A percentile compares a stretch with the other conserved stretches of the same genome.
These are phyloP conservation scores for Choanephora cucurbitarum DNA, from an alignment of 371 early-diverging fungal genomes.

Conservation along the genomic window DNA sequence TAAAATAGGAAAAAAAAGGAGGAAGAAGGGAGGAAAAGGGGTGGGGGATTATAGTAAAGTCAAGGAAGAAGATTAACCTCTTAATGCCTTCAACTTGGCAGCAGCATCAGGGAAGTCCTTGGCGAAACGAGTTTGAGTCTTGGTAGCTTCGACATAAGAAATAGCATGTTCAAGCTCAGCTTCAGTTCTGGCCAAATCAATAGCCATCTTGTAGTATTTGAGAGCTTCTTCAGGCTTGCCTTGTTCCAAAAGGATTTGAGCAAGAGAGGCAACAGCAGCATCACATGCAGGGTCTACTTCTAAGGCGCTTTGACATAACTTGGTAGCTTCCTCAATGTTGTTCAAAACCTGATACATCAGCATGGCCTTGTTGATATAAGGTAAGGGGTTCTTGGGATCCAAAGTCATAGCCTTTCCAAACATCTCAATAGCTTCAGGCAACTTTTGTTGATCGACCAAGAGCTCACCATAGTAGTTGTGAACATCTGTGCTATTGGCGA, in stretches of 20 bases:
- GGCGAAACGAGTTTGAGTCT: constrained; percentile 42
- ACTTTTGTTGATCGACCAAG: constrained; percentile 82
- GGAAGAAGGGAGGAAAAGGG: neutral
- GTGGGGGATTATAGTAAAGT: neutral
- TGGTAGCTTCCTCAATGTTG: constrained; percentile 76
- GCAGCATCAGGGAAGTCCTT: constrained; percentile 45
- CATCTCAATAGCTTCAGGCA: constrained; percentile 72
- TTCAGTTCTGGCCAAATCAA: constrained; percentile 85
- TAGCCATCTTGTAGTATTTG: constrained; percentile 76
- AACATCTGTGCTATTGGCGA: constrained; percentile 85
- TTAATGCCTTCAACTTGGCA: constrained; percentile 32
- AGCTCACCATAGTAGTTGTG: constrained; percentile 97
- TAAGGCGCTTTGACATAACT: constrained; percentile 79
- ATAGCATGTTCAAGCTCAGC: constrained; percentile 86
- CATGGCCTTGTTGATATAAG: constrained; percentile 97
- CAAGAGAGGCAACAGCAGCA: constrained; percentile 88
- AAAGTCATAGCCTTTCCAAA: constrained; percentile 80
- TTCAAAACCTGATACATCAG: constrained; percentile 80
- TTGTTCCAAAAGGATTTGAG: constrained; percentile 84
- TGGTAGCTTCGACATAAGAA: constrained; percentile 66
- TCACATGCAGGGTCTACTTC: constrained; percentile 93
- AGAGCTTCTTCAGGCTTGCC: constrained; percentile 84
- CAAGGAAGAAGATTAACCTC: constrained; percentile 5
- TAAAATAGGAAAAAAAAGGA: neutral
- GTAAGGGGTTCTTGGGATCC: constrained; percentile 78